Evolutionary conservation across 106 monocot species (phyloP), one percentile per base, ranked within the genome.

Genomic region (Dendrobium huoshanense): DNA sequence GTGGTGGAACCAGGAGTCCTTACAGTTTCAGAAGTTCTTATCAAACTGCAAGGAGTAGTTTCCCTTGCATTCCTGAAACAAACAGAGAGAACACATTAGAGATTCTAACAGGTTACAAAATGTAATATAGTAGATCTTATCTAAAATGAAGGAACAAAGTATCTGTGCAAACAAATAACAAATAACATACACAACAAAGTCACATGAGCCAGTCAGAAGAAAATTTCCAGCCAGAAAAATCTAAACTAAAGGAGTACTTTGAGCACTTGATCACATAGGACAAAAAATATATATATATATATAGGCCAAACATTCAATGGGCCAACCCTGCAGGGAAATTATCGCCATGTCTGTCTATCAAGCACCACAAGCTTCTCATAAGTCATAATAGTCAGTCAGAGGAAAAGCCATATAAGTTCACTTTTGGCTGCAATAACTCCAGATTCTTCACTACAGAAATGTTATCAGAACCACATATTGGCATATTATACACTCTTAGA

Each of bases 11-110:
- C 87, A 29, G 90, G 92, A 24, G 92, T 95, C 44, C 84, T 47
- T 45, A 3, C 40, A 3, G 70, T 75, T 42, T 88, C 89, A 9
- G 86, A 77, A 81, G 87, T 83, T 74, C 88, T 87, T 44, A 90
- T 90, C 70, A 85, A 58, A 80, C 92, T 95, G 83, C 95, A 92
- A 55, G 95, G 92, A 41, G 95, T 95, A 4, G 92, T 88, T 81
- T 95, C 95, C 80, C 95, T 92, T 7, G 27, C 41, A 82, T 75
- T 85, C 82, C 93, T 90, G 88, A 56, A 85, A 83, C 8, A 22
- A 67, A 75, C 4, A 55, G 47, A 55, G n/a, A n/a, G 54, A 51
- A 9, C 22, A 45, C 33, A 83, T 65, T 9, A 56, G 33, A 72
- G 22, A 79, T 41, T 49, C 18, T 0, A 78, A 78, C 41, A 43